Evolutionary conservation across 768 basidiomycete species (phyloP), one percentile per base, ranked within the genome.

Genomic region (Mycena epipterygia): DNA sequence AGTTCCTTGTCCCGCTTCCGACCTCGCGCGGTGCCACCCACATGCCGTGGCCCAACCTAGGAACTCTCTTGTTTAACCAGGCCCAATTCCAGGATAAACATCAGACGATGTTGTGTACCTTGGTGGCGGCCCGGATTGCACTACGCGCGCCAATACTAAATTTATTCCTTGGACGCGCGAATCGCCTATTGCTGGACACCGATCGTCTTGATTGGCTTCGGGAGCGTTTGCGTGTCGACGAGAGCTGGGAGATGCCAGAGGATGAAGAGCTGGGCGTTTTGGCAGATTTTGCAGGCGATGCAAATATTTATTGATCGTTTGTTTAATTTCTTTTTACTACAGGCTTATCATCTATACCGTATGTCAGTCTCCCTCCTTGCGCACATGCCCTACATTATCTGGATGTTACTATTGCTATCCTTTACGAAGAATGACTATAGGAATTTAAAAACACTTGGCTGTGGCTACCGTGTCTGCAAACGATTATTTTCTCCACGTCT

Each of bases 11-110:
- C 27, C 70, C 70, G 8, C 53, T 53, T 33, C 65, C 56, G 46
- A 72, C 60, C 9, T 64, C 70, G 48, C 32, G 48, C 35, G 33
- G 59, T 57, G 55, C 23, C 35, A 44, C 66, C 19, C 61, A 67
- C 27, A 72, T 67, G 70, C 70, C 70, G 23, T 72, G 70, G 70
- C 70, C 70, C n/a, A 59, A 42, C 12, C 61, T 72, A 1, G 48
- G 44, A 12, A n/a, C 61, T 0, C 32, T 72, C 2, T 30, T 56
- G 13, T 72, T 72, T 23, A 67, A 46, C 33, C 70, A 67, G 37
- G 70, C 70, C 6, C 70, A 72, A 61, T 72, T 72, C 56, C 52
- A 56, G 25, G 70, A 72, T 32, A 67, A 67, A 55, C 70, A 67
- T 30, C 70, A 72, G 66, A 49, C 55, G 56, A 62, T 68, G 70